Evolutionary conservation across 768 basidiomycete genomes (phyloP).

Genomic region (Gautieria morchelliformis): DNA sequence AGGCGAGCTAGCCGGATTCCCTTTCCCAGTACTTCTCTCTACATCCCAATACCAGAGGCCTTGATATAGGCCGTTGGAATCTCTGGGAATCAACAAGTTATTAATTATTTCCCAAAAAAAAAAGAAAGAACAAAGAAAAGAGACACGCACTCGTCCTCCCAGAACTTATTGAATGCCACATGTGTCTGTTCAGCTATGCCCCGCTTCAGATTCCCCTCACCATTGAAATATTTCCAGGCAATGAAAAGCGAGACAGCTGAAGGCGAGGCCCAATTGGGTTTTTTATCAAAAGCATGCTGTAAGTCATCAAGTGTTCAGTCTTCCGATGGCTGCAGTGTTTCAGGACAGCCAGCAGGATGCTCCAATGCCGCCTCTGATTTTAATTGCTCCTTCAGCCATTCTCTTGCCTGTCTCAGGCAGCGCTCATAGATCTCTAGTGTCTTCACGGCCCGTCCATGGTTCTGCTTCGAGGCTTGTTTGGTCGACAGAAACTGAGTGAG

Average conservation of each 20-base stretch:
- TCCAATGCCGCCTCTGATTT: too few species aligned
- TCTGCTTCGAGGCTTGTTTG: too few species aligned
- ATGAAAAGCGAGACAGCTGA: background rate
- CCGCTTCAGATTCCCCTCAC: background rate
- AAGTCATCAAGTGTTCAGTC: too few species aligned
- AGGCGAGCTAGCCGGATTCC: background rate
- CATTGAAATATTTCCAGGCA: background rate
- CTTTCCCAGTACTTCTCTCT: background rate
- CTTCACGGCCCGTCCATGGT: too few species aligned
- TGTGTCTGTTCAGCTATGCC: background rate
- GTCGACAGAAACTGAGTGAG: too few species aligned
- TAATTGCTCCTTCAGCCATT: too few species aligned
- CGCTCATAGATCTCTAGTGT: too few species aligned
- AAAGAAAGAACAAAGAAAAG: background rate
- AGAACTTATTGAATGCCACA: background rate
- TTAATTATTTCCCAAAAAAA: background rate
- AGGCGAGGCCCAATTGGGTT: background rate
- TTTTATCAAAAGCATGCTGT: background rate
- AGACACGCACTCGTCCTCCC: background rate
- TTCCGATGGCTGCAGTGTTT: too few species aligned
- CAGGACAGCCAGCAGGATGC: too few species aligned
- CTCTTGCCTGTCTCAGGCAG: too few species aligned
- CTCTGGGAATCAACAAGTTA: background rate
- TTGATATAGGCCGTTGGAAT: background rate
- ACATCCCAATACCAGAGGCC: background rate